Base-by-base conservation (phyloP, 2,329 filamentous ascomycete genomes). In the Cytospora piceicola region DNA sequence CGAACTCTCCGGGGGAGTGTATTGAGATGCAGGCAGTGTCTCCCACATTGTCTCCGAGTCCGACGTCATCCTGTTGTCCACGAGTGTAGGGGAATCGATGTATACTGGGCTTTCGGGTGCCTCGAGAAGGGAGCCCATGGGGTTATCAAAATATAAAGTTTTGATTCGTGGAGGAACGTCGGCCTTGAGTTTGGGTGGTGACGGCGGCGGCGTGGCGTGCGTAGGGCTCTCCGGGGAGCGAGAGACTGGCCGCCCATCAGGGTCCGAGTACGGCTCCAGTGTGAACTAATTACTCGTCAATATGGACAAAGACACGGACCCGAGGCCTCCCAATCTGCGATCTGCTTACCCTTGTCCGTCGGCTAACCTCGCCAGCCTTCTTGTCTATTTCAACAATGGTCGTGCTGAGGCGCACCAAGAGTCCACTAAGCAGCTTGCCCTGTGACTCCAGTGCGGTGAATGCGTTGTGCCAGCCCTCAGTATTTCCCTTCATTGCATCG, bases 401-500 rank as follows among this genome's bases (percentile, higher is more conserved):
- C 61, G 86, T 88, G 69, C 88, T 88, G 24, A 97, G 85, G 75
- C 90, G 88, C 49, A 88, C 85, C 51, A 97, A 83, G 34, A 89
- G 81, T 8, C 87, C 83, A 36, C 90, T 90, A 30, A 97, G 81
- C 54, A 86, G 84, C 68, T 89, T 86, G 17, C 90, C 89, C 73
- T 90, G 92, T 27, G 85, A 85, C 74, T 93, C 89, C 66, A 97
- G 82, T 63, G 90, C 90, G 62, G 88, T 84, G 72, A 97, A 89
- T 8, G 93, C 93, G 64, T 89, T 88, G 65, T 89, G 87, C 94
- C 94, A 98, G 53, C 94, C 93, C 69, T 96, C 91, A 11, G 93
- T 90, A 71, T 98, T 98, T 39, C 92, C 92, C 73, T 91, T 90
- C 94, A 98, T 98, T 46, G 94, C 93, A 51, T 89, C 86, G 71